Evolutionary conservation across 1,284 basidiomycete genomes (phyloP).

Genomic region (Pyrrhoderma noxium): DNA sequence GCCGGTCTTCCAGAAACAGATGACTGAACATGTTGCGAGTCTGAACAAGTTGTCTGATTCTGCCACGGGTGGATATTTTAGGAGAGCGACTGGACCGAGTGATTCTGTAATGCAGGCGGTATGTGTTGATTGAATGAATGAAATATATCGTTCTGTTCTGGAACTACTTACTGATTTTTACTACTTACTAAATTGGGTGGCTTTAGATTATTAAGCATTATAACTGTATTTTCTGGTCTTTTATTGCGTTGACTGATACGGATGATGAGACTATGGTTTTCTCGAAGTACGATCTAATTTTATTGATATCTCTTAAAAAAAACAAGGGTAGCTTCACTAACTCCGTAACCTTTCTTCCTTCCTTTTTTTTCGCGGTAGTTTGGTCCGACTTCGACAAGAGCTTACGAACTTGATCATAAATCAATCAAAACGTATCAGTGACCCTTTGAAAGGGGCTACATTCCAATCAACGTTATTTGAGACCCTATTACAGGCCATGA

Average conservation of each 20-base stretch:
- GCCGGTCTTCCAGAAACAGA: slow-evolving; percentile 84
- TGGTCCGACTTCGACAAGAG: slow-evolving; percentile 81
- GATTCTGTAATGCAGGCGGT: slow-evolving; percentile 61
- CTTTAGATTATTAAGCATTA: slow-evolving; percentile 54
- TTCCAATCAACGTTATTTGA: slow-evolving; percentile 73
- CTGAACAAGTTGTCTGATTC: slow-evolving; percentile 77
- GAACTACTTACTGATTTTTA: slow-evolving; percentile 19
- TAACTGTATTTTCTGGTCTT: slow-evolving; percentile 69
- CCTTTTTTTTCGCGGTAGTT: slow-evolving; percentile 38
- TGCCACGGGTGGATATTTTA: slow-evolving; percentile 56
- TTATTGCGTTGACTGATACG: slow-evolving; percentile 72
- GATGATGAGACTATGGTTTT: slow-evolving; percentile 93
- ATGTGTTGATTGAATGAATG: no score
- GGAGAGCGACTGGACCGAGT: slow-evolving; percentile 55
- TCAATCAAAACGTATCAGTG: slow-evolving; percentile 64
- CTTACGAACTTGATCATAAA: slow-evolving; percentile 70
- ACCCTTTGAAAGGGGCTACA: slow-evolving; percentile 55
- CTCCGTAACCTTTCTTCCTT: neutral
- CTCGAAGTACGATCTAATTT: slow-evolving; percentile 53
- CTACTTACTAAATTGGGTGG: slow-evolving; percentile 29
- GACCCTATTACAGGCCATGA: slow-evolving; percentile 67
- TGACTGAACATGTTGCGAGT: slow-evolving; percentile 78
- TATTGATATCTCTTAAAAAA: no score
- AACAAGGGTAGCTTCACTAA: neutral
- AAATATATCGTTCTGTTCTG: no score